Conservation (phyloP, 805 yeast genomes). For the Candida namnaoensis region DNA sequence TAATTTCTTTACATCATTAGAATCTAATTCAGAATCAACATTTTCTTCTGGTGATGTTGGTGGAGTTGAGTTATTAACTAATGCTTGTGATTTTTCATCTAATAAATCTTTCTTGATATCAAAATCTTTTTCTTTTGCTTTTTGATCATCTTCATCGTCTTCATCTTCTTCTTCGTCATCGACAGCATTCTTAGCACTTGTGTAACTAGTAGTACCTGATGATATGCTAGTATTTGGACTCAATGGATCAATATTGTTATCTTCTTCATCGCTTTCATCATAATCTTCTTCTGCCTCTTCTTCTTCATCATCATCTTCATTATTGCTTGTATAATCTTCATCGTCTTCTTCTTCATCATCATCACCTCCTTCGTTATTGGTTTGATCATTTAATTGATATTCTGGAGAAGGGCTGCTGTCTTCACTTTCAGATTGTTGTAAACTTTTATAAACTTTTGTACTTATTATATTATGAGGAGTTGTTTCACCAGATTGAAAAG, state of each 20-base stretch:
- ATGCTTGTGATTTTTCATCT: conserved; percentile 8
- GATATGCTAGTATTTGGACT: too few species aligned
- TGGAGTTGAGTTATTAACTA: conserved; percentile 10
- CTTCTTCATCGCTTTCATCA: conserved; percentile 6
- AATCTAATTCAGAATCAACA: conserved; percentile 20
- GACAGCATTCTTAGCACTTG: not conserved
- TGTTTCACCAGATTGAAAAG: not conserved
- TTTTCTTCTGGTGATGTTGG: conserved; percentile 24
- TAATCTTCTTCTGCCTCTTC: conserved; percentile 9
- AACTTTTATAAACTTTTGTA: conserved; percentile 13
- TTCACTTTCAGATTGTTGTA: not conserved
- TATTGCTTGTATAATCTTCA: conserved; percentile 18
- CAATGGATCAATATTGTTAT: conserved; percentile 1
- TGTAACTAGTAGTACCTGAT: too few species aligned
- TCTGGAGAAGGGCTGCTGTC: not conserved
- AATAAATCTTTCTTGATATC: conserved; percentile 17
- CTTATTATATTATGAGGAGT: conserved; percentile 14
- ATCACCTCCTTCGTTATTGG: conserved; percentile 24
- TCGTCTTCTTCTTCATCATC: conserved; percentile 24
- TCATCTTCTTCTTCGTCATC: conserved; percentile 7
- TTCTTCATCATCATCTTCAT: conserved; percentile 15
- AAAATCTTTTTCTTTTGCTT: conserved; percentile 3
- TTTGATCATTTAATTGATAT: conserved; percentile 1
- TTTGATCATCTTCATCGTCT: conserved; percentile 6
- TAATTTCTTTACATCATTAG: conserved; percentile 19